A percentile compares a stretch with the other conserved stretches of the same genome.
Conservation (phyloP, 2,329 filamentous ascomycete species). For the Xylaria sp. region DNA sequence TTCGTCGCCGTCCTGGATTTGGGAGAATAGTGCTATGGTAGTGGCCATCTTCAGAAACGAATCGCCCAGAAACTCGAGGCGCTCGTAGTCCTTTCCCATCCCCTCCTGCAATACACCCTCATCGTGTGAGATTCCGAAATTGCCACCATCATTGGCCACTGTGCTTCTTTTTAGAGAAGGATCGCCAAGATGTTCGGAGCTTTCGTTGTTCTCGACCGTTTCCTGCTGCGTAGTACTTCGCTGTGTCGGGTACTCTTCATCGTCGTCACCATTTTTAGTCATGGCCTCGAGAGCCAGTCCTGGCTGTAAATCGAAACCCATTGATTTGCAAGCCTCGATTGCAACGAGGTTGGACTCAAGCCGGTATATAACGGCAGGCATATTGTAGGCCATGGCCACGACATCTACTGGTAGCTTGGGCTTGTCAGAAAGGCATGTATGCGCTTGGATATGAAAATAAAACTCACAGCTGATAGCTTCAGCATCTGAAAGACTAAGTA, state of each 20-base stretch:
- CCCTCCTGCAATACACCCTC: constrained; percentile 36
- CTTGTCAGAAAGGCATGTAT: constrained; percentile 19
- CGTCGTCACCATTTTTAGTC: constrained; percentile 87
- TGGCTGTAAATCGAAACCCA: constrained; percentile 61
- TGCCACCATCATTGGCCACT: constrained; percentile 87
- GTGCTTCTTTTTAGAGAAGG: constrained; percentile 31
- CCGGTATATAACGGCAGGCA: constrained; percentile 80
- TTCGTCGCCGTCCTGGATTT: constrained; percentile 72
- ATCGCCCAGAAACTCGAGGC: constrained; percentile 89
- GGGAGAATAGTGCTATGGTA: constrained; percentile 76
- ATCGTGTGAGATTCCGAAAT: constrained; percentile 61
- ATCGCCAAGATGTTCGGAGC: constrained; percentile 73
- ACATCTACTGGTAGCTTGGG: constrained; percentile 59
- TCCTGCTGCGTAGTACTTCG: constrained; percentile 63
- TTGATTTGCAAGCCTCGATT: constrained; percentile 62
- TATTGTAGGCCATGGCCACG: constrained; percentile 67
- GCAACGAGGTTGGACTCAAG: constrained; percentile 78
- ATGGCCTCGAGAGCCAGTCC: constrained; percentile 78
- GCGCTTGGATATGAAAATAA: not conserved
- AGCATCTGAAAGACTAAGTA: constrained; percentile 74
- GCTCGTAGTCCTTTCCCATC: constrained; percentile 88
- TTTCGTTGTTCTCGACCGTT: constrained; percentile 88
- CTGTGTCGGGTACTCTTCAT: constrained; percentile 62
- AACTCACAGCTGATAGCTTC: constrained; percentile 66
- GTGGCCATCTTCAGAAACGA: constrained; percentile 95